Percentiles rank a stretch among this genome's conserved stretches.
Conservation (phyloP, 768 basidiomycete species). For the Boletus barrowsii region DNA sequence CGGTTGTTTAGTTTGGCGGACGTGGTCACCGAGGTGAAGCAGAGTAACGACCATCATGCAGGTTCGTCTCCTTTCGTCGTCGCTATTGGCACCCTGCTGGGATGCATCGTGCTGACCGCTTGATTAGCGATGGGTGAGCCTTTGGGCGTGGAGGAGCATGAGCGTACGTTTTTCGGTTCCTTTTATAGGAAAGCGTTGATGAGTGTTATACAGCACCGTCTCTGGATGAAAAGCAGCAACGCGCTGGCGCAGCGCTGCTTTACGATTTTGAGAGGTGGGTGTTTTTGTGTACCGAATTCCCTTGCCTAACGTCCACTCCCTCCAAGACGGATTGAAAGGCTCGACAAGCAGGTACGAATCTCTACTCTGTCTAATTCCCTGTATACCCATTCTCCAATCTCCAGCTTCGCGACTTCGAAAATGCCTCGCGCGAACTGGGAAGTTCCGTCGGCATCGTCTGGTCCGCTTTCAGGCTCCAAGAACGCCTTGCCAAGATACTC, state of each 20-base stretch:
- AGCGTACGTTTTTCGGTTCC: conserved; percentile 21
- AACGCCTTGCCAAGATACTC: conserved; percentile 46
- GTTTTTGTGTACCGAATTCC: not conserved
- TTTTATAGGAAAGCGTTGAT: not conserved
- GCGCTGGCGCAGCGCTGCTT: conserved; percentile 43
- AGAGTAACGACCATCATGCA: conserved; percentile 30
- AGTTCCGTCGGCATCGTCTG: conserved; percentile 54
- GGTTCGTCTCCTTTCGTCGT: conserved; percentile 24
- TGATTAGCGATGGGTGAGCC: conserved; percentile 30
- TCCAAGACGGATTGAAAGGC: conserved; percentile 41
- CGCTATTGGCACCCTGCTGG: not conserved
- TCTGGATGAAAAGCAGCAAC: conserved; percentile 48
- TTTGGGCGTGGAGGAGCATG: conserved; percentile 37
- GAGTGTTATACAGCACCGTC: conserved; percentile 28
- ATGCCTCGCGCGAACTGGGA: conserved; percentile 51
- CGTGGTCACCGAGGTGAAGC: conserved; percentile 41
- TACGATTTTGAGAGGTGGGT: conserved; percentile 43
- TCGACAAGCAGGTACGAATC: conserved; percentile 44
- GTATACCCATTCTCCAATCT: not conserved
- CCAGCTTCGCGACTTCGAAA: conserved; percentile 53
- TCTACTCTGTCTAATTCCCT: not conserved
- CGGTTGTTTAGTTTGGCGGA: conserved; percentile 42
- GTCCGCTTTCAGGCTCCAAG: conserved; percentile 47
- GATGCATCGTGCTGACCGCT: not conserved
- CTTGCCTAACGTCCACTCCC: not conserved